These are phyloP conservation scores for Arabidopsis arenosa DNA, from an alignment of 345 rosid genomes.

Conservation along the genomic window DNA sequence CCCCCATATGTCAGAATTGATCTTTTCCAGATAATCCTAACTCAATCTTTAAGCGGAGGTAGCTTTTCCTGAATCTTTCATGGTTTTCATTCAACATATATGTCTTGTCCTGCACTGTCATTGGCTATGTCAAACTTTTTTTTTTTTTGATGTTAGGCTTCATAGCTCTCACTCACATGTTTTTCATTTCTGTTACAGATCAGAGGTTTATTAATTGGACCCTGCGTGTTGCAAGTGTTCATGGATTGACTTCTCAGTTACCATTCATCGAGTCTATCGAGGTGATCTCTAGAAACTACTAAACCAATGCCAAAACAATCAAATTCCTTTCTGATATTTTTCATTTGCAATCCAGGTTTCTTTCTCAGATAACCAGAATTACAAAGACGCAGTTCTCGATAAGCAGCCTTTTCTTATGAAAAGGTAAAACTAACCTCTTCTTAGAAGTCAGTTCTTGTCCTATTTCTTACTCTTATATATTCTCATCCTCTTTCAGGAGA, in stretches of 20 bases:
- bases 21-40: slow-evolving; percentile 66
- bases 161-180: slow-evolving; percentile 37
- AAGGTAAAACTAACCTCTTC: slow-evolving; percentile 53
- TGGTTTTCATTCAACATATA: not conserved
- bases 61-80: slow-evolving; percentile 16
- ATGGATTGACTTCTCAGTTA: slow-evolving; percentile 70
- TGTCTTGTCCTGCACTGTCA: not conserved
- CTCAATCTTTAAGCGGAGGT: slow-evolving; percentile 72
- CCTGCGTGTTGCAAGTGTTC: slow-evolving; percentile 74
- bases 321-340: slow-evolving; percentile 25
- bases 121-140: not conserved
- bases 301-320: not conserved
- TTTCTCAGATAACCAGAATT: slow-evolving; percentile 71
- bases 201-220: slow-evolving; percentile 81
- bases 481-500: slow-evolving; percentile 63
- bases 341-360: slow-evolving; percentile 57
- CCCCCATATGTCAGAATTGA: slow-evolving; percentile 87
- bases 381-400: slow-evolving; percentile 72
- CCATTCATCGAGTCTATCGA: slow-evolving; percentile 81
- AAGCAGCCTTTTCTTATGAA: slow-evolving; percentile 78
- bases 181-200: slow-evolving; percentile 54
- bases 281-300: slow-evolving; percentile 49
- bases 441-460: slow-evolving; percentile 6
- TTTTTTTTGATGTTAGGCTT: slow-evolving; percentile 1
- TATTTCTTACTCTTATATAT: not conserved